Conservation (phyloP, 805 yeast species). For the Candida yuanshanica region DNA sequence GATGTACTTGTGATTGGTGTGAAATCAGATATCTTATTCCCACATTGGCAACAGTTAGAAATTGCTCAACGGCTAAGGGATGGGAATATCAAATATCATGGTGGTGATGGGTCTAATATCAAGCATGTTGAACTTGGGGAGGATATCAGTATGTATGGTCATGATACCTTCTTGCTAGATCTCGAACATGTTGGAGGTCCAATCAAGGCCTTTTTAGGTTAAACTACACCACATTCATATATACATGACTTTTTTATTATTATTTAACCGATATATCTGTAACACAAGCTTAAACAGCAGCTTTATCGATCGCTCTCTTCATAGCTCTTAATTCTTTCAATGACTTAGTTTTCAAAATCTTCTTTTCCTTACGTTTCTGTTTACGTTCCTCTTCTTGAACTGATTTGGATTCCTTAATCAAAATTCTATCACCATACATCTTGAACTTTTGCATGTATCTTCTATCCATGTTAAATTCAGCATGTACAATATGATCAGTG, state of each 20-base stretch:
- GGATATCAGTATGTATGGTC: conserved; percentile 79
- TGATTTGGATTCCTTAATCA: conserved; percentile 52
- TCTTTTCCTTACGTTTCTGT: conserved; percentile 41
- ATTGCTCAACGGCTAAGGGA: conserved; percentile 53
- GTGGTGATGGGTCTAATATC: conserved; percentile 36
- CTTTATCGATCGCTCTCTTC: conserved; percentile 19
- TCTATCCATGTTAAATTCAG: conserved; percentile 78
- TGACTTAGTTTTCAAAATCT: conserved; percentile 27
- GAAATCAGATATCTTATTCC: conserved; percentile 87
- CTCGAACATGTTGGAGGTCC: conserved; percentile 77
- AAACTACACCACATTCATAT: conserved; percentile 1
- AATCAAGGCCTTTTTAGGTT: conserved; percentile 54
- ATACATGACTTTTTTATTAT: conserved; percentile 3
- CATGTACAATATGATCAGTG: conserved; percentile 68
- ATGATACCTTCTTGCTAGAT: conserved; percentile 82
- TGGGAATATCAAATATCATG: conserved; percentile 21
- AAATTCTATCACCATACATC: conserved; percentile 68
- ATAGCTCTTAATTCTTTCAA: conserved; percentile 21
- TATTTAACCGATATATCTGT: background rate
- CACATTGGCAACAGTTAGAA: conserved; percentile 92
- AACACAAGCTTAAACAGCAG: conserved; percentile 3
- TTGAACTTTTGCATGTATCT: conserved; percentile 73
- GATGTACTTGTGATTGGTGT: conserved; percentile 81
- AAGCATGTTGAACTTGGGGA: conserved; percentile 70
- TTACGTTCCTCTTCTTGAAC: conserved; percentile 42